Evolutionary conservation across 1,139 yeast genomes (phyloP).

Genomic region (Candida sp.): DNA sequence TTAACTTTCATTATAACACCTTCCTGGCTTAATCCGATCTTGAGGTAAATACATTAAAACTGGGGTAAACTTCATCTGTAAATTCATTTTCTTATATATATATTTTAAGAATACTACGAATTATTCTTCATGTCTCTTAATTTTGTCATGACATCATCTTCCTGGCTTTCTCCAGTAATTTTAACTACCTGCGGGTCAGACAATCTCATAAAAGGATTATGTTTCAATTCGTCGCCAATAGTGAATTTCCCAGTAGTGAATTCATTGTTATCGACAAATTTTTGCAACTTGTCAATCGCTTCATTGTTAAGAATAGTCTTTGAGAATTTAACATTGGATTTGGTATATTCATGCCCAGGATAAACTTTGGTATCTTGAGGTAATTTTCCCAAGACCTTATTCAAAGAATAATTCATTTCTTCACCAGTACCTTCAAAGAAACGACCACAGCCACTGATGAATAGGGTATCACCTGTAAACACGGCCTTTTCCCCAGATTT

Average conservation of each 20-base stretch:
- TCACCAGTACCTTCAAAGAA: slow-evolving; percentile 88
- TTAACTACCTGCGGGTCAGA: slow-evolving; percentile 52
- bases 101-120: too few species aligned
- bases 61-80: too few species aligned
- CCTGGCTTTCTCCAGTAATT: slow-evolving; percentile 36
- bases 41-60: too few species aligned
- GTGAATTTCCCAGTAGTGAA: slow-evolving; percentile 86
- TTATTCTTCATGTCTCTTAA: slow-evolving; percentile 70
- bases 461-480: slow-evolving; percentile 94
- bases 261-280: slow-evolving; percentile 54
- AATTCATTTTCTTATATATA: too few species aligned
- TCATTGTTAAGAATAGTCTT: slow-evolving; percentile 53
- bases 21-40: slow-evolving; percentile 35
- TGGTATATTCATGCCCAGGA: slow-evolving; percentile 97
- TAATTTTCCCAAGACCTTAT: slow-evolving; percentile 50
- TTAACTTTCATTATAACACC: slow-evolving; percentile 60
- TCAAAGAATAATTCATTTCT: slow-evolving; percentile 76
- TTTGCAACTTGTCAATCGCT: slow-evolving; percentile 54
- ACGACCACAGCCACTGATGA: slow-evolving; percentile 94
- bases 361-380: slow-evolving; percentile 73
- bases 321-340: slow-evolving; percentile 75
- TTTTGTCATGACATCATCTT: slow-evolving; percentile 57
- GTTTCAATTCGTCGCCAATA: slow-evolving; percentile 73
- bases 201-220: slow-evolving; percentile 89
- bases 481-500: slow-evolving; percentile 65